These are phyloP conservation scores for Chaetomiaceae sp. DNA, from an alignment of 2,329 filamentous ascomycete species.

Conservation along the genomic window DNA sequence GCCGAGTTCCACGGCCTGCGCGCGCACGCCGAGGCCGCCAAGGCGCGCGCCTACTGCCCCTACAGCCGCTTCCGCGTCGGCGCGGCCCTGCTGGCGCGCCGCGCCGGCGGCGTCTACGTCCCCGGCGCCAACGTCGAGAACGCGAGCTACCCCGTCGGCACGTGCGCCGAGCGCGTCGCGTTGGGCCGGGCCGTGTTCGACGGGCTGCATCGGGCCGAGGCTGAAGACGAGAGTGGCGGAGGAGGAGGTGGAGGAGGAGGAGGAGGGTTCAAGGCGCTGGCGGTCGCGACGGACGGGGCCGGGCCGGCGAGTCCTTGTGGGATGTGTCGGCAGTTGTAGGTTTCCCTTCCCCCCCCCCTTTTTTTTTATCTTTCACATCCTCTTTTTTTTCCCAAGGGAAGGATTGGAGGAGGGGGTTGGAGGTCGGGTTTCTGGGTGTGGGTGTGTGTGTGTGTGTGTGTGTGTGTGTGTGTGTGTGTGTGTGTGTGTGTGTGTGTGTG, in stretches of 20 bases:
- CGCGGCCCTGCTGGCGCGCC: slow-evolving; percentile 65
- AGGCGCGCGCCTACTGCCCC: slow-evolving; percentile 79
- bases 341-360: slow-evolving; percentile 22
- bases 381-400: not conserved
- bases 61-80: slow-evolving; percentile 93
- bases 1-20: slow-evolving; percentile 63
- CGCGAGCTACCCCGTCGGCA: slow-evolving; percentile 87
- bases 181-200: slow-evolving; percentile 71
- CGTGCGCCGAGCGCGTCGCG: slow-evolving; percentile 90
- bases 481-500: too few relatives aligned
- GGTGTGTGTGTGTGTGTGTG: too few relatives aligned
- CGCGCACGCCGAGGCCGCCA: slow-evolving; percentile 63
- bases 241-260: too few relatives aligned
- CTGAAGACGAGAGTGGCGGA: too few relatives aligned
- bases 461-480: too few relatives aligned
- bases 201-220: slow-evolving; percentile 43
- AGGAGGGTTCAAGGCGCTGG: slow-evolving; percentile 66
- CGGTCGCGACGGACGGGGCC: slow-evolving; percentile 74
- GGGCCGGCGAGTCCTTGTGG: slow-evolving; percentile 77
- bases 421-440: too few relatives aligned
- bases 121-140: slow-evolving; percentile 91
- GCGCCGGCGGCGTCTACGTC: slow-evolving; percentile 48
- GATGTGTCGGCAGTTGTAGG: slow-evolving; percentile 91
- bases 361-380: slow-evolving; percentile 29
- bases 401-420: too few relatives aligned